phyloP scores from a whole-genome alignment of 768 basidiomycete genomes.

The Podaxis sp. region DNA sequence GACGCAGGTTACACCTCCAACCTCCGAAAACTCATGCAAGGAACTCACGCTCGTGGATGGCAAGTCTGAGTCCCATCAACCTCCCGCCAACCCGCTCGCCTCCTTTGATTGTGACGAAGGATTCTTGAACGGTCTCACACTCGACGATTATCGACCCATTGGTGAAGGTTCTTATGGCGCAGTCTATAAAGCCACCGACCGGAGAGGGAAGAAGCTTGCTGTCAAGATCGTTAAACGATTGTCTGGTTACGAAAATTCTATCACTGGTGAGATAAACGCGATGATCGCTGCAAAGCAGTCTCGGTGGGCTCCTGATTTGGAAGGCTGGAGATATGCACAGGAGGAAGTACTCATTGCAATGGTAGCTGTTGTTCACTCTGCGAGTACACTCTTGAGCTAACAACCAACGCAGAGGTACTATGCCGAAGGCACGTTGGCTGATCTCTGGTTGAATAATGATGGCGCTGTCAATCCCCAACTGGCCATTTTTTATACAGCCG shows the following conservation, averaged over 20 bases:
- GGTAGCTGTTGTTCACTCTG: background rate
- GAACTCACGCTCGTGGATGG: background rate
- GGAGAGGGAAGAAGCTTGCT: background rate
- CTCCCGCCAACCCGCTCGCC: background rate
- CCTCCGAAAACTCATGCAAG: background rate
- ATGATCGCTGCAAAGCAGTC: background rate
- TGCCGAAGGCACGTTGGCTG: background rate
- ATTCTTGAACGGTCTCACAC: background rate
- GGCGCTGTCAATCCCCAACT: background rate
- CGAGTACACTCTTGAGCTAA: background rate
- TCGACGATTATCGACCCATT: background rate
- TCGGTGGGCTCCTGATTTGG: background rate
- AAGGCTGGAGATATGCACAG: background rate
- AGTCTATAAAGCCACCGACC: background rate
- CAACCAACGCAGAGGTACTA: background rate
- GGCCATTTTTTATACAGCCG: background rate
- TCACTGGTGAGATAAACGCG: background rate
- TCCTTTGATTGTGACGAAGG: background rate
- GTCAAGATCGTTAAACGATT: background rate
- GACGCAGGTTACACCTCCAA: background rate
- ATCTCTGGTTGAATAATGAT: background rate
- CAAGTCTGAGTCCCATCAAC: background rate
- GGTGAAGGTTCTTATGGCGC: background rate
- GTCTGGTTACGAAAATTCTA: background rate
- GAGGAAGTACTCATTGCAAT: background rate